phyloP scores from a whole-genome alignment of 1,139 yeast genomes.

The Debaryomycetaceae sp. region DNA sequence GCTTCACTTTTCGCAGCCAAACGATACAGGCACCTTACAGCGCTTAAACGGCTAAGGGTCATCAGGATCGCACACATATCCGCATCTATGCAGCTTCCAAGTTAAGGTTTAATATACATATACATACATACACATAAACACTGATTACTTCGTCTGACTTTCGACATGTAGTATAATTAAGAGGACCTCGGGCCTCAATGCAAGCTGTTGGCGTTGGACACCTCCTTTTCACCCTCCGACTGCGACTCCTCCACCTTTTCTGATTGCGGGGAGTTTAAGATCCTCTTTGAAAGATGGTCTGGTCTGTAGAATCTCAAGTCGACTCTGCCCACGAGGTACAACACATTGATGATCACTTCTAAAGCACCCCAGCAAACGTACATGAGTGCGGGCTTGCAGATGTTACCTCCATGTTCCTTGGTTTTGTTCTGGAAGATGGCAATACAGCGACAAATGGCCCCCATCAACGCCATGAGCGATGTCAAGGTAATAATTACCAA shows the following conservation, averaged over 20 bases:
- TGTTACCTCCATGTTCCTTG: conserved; percentile 15
- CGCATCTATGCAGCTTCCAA: no score
- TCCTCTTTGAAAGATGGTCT: conserved; percentile 29
- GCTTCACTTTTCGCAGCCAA: no score
- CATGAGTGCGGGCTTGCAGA: conserved; percentile 48
- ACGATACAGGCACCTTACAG: no score
- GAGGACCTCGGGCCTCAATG: neutral
- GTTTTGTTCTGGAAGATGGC: conserved; percentile 41
- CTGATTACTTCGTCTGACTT: no score
- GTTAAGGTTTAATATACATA: neutral
- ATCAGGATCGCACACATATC: no score
- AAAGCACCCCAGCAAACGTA: conserved; percentile 55
- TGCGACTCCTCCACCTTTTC: neutral
- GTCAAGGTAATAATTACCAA: conserved; percentile 46
- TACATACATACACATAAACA: neutral
- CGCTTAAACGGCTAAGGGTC: no score
- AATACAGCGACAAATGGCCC: conserved; percentile 56
- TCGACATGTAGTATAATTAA: conserved; percentile 3
- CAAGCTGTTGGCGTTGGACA: neutral
- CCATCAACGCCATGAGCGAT: conserved; percentile 50
- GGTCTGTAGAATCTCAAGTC: conserved; percentile 47
- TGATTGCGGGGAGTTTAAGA: conserved; percentile 1
- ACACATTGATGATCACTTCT: conserved; percentile 30
- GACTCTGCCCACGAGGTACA: conserved; percentile 40
- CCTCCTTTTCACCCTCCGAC: conserved; percentile 3